Conservation (phyloP, 805 yeast genomes). For the Suhomyces kilbournensis region DNA sequence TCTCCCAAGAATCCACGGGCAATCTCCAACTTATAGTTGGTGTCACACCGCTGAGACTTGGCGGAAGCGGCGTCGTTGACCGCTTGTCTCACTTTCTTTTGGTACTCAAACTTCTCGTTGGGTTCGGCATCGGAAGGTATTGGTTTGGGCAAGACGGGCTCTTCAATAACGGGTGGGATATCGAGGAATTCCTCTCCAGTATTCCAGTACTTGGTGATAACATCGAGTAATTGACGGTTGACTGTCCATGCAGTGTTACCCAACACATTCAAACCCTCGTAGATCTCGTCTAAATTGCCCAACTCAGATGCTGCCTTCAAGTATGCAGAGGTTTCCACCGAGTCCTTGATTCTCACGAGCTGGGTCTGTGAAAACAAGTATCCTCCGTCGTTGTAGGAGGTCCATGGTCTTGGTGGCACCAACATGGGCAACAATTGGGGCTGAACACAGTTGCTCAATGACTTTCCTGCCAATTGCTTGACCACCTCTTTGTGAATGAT, state of each 20-base stretch:
- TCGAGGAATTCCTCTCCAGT: conserved; percentile 70
- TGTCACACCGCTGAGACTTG: conserved; percentile 89
- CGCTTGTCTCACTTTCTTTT: conserved; percentile 52
- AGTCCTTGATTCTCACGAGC: conserved; percentile 74
- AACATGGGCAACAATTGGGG: conserved; percentile 94
- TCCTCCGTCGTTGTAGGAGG: conserved; percentile 79
- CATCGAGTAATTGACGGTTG: conserved; percentile 64
- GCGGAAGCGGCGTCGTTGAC: conserved; percentile 61
- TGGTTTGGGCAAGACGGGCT: conserved; percentile 45
- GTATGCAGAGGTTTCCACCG: conserved; percentile 89
- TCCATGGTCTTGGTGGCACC: conserved; percentile 88
- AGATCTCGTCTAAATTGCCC: conserved; percentile 62
- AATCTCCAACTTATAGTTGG: conserved; percentile 89
- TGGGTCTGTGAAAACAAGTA: conserved; percentile 62
- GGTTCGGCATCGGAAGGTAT: conserved; percentile 76
- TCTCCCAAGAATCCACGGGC: conserved; percentile 89
- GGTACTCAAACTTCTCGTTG: conserved; percentile 63
- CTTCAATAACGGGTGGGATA: conserved; percentile 53
- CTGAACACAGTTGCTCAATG: conserved; percentile 60
- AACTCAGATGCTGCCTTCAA: conserved; percentile 78
- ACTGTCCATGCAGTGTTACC: conserved; percentile 94
- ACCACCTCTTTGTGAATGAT: conserved; percentile 70
- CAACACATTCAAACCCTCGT: conserved; percentile 77
- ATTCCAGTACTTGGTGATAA: conserved; percentile 83
- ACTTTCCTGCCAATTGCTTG: conserved; percentile 63